Evolutionary conservation across 2,329 filamentous ascomycete genomes (phyloP), one percentile per base, ranked within the genome.

Genomic region (Trichoderma sp.): DNA sequence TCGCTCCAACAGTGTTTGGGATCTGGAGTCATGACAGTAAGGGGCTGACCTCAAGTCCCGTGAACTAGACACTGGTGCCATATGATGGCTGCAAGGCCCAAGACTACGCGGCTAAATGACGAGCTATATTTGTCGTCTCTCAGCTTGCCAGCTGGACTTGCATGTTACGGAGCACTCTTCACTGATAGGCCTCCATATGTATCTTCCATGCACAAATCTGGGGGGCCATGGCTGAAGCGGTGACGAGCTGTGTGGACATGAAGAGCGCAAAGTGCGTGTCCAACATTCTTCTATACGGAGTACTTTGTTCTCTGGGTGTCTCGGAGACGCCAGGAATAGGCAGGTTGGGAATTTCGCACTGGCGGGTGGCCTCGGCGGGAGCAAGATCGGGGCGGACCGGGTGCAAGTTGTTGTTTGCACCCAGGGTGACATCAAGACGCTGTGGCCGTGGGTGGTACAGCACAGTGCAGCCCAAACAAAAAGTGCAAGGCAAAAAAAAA

Each of bases 301-400:
- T 36, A 61, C 67, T 53, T 36, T 23, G 26, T 3, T 43, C 34
- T 50, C 59, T 53, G 28, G 65, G 34, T 69, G 65, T 58, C 30
- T 72, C 70, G 70, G 70, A 55, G 57, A 72, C 59, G 65, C 65
- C 70, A 72, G 65, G 65, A 72, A 34, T 69, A 69, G 58, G 65
- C 70, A 70, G 71, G 59, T 64, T 68, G 15, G 28, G 57, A 62
- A n/a, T 23, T 65, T 62, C 28, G 20, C 67, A 34, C 57, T 57
- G 71, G 34, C 71, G 50, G 67, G 66, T 70, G 66, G 67, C 66
- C 75, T 76, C 77, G 77, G 77, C 76, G 76, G 73, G 75, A 77
- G 76, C 75, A 74, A 77, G 75, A 74, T 80, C 79, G 79, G 79
- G 77, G 76, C 75, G 79, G 80, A 80, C 79, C 79, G 79, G 67